Conservation (phyloP, 148 eudicot genomes). For the Amaranthus hypochondriacus region DNA sequence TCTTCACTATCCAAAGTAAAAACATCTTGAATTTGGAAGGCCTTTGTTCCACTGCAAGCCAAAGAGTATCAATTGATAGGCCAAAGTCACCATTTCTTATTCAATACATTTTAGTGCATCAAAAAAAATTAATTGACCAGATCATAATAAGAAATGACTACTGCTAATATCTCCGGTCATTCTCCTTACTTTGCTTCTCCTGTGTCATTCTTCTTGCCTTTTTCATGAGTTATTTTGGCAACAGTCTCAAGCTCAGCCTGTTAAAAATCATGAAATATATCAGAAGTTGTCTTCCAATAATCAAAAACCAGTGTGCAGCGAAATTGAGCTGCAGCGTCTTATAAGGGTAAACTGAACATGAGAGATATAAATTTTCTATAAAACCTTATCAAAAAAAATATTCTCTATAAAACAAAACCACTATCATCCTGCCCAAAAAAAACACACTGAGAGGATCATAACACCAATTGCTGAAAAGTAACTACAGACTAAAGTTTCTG, state of each 20-base stretch:
- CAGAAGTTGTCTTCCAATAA: background rate
- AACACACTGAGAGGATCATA: background rate
- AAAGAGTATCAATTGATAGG: constrained; percentile 14
- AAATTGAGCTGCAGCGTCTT: background rate
- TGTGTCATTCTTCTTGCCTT: constrained; percentile 80
- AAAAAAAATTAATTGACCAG: constrained; percentile 12
- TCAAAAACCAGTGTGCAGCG: background rate
- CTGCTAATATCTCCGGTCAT: background rate
- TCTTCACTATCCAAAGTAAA: constrained; percentile 72
- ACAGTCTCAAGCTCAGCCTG: constrained; percentile 95
- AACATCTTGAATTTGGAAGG: constrained; percentile 83
- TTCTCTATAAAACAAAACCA: background rate
- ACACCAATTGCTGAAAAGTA: too few species aligned
- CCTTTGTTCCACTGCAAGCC: constrained; percentile 57
- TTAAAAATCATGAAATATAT: constrained; percentile 13
- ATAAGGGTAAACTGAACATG: background rate
- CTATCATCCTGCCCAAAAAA: background rate
- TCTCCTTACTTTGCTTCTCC: constrained; percentile 50
- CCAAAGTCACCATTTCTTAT: background rate
- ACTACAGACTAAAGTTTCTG: too few species aligned
- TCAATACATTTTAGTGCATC: background rate
- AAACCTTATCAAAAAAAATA: too few species aligned
- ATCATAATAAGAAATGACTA: constrained; percentile 14
- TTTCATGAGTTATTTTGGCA: constrained; percentile 82
- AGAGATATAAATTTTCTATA: background rate